These are phyloP conservation scores for Actinidia chinensis DNA, from an alignment of 179 eudicot species.

Conservation along the genomic window DNA sequence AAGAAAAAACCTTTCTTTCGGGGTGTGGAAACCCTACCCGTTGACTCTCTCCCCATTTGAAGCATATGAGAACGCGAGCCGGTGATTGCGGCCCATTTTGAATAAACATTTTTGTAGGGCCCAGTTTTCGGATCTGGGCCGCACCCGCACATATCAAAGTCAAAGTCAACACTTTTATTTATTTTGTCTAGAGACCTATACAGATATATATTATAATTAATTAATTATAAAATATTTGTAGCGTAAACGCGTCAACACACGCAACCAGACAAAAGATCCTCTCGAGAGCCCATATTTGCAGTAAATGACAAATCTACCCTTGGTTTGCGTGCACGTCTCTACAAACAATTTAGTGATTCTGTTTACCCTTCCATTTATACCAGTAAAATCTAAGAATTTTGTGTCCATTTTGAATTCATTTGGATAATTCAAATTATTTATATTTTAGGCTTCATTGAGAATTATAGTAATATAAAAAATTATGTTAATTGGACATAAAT, in stretches of 20 bases:
- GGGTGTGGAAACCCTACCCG: slow-evolving; percentile 16
- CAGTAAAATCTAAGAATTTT: too few species aligned
- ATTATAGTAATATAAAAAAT: too few species aligned
- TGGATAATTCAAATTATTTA: too few species aligned
- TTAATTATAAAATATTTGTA: neutral
- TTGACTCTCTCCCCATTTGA: slow-evolving; percentile 21
- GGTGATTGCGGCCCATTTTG: slow-evolving; percentile 33
- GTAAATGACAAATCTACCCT: slow-evolving; percentile 32
- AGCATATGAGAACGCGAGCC: slow-evolving; percentile 26
- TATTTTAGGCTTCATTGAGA: too few species aligned
- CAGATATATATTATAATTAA: neutral
- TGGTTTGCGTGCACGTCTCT: slow-evolving; percentile 36
- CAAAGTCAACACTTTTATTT: slow-evolving; percentile 32
- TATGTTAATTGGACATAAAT: too few species aligned
- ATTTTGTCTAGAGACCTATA: neutral
- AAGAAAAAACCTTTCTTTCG: too few species aligned
- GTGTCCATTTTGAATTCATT: too few species aligned
- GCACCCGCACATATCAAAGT: slow-evolving; percentile 28
- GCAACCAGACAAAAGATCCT: slow-evolving; percentile 27
- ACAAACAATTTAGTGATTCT: neutral
- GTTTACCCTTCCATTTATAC: neutral
- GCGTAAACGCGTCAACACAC: slow-evolving; percentile 38
- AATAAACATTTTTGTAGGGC: neutral
- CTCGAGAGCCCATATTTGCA: neutral
- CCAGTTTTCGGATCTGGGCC: slow-evolving; percentile 1